Evolutionary conservation across 257 asterid species (phyloP).

Genomic region (Solanum chmielewskii): DNA sequence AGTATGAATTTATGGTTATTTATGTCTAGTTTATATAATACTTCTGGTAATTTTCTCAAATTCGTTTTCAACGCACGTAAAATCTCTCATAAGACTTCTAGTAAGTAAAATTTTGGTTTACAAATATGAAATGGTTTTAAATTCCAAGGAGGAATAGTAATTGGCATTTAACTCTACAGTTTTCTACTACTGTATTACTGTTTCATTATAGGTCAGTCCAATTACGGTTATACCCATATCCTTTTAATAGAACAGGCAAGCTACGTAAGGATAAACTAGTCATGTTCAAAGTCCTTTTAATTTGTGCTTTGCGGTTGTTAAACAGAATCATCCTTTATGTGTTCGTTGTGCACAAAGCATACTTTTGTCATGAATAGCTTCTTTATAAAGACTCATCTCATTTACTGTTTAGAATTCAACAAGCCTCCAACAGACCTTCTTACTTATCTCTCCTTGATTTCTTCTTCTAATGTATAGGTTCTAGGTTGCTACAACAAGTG

Average conservation of each 20-base stretch:
- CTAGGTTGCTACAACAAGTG: background rate
- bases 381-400: slow-evolving; percentile 13
- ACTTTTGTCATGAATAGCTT: slow-evolving; percentile 13
- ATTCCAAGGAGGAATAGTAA: background rate
- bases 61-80: background rate
- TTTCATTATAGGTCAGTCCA: background rate
- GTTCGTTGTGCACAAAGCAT: slow-evolving; percentile 42
- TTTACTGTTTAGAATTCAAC: slow-evolving; percentile 2
- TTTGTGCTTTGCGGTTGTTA: slow-evolving; percentile 4
- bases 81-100: background rate
- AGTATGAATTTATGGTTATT: background rate
- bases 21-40: background rate
- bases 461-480: background rate
- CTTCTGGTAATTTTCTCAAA: background rate
- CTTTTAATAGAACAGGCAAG: background rate
- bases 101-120: background rate
- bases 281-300: background rate
- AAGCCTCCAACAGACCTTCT: background rate
- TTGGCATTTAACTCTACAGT: background rate
- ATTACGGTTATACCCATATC: background rate
- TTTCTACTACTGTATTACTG: background rate
- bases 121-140: background rate
- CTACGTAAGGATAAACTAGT: background rate
- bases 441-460: background rate
- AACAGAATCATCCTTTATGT: slow-evolving; percentile 21